phyloP scores from a whole-genome alignment of 495 filamentous ascomycete genomes.

The Penicillium coprophilum region DNA sequence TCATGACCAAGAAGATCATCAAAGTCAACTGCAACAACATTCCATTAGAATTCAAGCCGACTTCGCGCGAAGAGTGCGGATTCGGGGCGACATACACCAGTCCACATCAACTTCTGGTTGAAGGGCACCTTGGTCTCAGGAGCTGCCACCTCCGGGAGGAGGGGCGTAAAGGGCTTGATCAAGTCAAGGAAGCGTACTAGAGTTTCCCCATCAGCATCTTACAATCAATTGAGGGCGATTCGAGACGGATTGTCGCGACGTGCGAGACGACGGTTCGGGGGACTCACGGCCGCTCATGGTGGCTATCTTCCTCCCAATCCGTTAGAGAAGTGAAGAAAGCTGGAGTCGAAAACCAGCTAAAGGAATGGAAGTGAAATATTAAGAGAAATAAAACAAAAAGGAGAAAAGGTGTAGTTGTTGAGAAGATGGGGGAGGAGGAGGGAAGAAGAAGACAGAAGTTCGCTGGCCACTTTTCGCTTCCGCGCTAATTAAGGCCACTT shows the following conservation, averaged over 20 bases:
- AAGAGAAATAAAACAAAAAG: slow-evolving; percentile 43
- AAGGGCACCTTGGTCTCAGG: slow-evolving; percentile 96
- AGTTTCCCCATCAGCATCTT: slow-evolving; percentile 23
- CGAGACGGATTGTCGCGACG: slow-evolving; percentile 30
- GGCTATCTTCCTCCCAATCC: slow-evolving; percentile 40
- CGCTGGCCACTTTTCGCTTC: slow-evolving; percentile 48
- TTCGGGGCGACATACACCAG: slow-evolving; percentile 59
- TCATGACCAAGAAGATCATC: slow-evolving; percentile 99
- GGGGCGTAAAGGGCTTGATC: slow-evolving; percentile 98
- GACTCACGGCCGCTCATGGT: slow-evolving; percentile 52
- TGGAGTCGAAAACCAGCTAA: slow-evolving; percentile 60
- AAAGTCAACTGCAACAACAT: slow-evolving; percentile 68
- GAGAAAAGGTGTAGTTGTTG: slow-evolving; percentile 33
- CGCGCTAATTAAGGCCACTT: slow-evolving; percentile 51
- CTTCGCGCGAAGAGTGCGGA: slow-evolving; percentile 8
- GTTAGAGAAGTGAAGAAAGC: slow-evolving; percentile 34
- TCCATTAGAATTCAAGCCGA: slow-evolving; percentile 36
- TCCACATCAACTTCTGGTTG: slow-evolving; percentile 99
- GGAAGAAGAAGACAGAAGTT: slow-evolving; percentile 37
- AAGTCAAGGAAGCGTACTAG: slow-evolving; percentile 99
- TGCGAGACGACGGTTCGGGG: slow-evolving; percentile 25
- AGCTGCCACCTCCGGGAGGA: slow-evolving; percentile 97
- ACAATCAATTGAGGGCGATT: slow-evolving; percentile 32
- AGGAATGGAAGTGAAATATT: slow-evolving; percentile 43
- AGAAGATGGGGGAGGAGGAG: slow-evolving; percentile 39